phyloP scores from a whole-genome alignment of 768 basidiomycete species.

The Lactifluus pinguis region DNA sequence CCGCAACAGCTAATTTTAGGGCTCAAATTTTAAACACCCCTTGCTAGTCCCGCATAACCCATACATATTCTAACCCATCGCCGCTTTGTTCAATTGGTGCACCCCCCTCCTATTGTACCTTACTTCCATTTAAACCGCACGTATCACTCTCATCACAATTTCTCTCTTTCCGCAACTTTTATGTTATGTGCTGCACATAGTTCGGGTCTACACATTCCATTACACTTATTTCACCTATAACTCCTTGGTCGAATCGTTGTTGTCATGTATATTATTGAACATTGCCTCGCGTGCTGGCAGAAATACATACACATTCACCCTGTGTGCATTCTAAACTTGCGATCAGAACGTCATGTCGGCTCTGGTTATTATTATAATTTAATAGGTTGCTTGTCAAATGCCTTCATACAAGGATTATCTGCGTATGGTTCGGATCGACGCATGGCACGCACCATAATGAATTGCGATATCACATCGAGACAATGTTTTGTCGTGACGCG shows the following conservation, averaged over 20 bases:
- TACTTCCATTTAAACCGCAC: slow-evolving; percentile 13
- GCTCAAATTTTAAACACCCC: not conserved
- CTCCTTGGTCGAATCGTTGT: slow-evolving; percentile 9
- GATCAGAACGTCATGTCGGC: slow-evolving; percentile 4
- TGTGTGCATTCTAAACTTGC: not conserved
- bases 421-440: not conserved
- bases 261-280: slow-evolving; percentile 17
- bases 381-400: not conserved
- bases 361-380: not conserved
- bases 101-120: slow-evolving; percentile 13
- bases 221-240: slow-evolving; percentile 17
- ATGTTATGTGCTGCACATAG: slow-evolving; percentile 19
- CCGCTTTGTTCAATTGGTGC: slow-evolving; percentile 6
- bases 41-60: not conserved
- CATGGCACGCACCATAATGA: not conserved
- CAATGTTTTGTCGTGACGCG: not conserved
- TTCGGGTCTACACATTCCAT: slow-evolving; percentile 12
- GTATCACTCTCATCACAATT: slow-evolving; percentile 6
- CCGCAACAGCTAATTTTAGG: not conserved
- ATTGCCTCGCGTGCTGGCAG: slow-evolving; percentile 5
- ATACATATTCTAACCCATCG: slow-evolving; percentile 5
- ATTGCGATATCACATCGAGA: not conserved
- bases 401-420: not conserved
- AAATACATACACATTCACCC: slow-evolving; percentile 3
- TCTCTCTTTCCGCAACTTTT: slow-evolving; percentile 8